Evolutionary conservation across 148 eudicot species (phyloP), one percentile per base, ranked within the genome.

Genomic region (Rhododendron ferrugineum): DNA sequence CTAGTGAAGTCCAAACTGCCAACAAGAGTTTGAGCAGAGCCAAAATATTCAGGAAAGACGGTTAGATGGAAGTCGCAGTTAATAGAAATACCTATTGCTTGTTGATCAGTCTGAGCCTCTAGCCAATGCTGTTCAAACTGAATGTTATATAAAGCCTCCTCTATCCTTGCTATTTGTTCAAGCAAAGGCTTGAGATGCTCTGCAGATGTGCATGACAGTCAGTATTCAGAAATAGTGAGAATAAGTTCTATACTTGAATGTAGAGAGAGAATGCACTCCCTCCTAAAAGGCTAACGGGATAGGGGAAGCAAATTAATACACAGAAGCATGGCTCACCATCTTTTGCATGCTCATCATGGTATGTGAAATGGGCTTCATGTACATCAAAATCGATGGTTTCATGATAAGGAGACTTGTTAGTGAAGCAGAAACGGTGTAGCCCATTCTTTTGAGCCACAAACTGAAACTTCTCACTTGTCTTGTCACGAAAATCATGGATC

Each of bases 71-170:
- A 62, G 30, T 62, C 23, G 30, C 36, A 26, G 74, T 68, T 47
- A 13, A 62, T 26, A n/a, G 6, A 36, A 40, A 60, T 93, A 96
- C 99, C 95, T 88, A 92, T 82, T 66, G 96, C 94, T 89, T 96
- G 99, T 37, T 95, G 97, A 58, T 95, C 96, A 42, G 98, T 95
- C 88, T 95, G 95, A 79, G 99, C 99, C 89, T 93, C 94, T 2
- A 96, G 91, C 96, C 94, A 96, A 84, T 96, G 99, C 92, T 96
- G 99, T 87, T 96, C 99, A 87, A 93, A 96, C 90, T 93, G 98
- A 88, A 96, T 93, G 89, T 93, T 93, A 91, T 96, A 92, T 46
- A 96, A 88, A 89, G 98, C 96, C 87, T 95, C 94, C 78, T 91
- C 93, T 83, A 96, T 84, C 89, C 95, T 96, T 42, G 92, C 89